Evolutionary conservation across 1,284 basidiomycete species (phyloP).

Genomic region (Boletus semigastroideus): DNA sequence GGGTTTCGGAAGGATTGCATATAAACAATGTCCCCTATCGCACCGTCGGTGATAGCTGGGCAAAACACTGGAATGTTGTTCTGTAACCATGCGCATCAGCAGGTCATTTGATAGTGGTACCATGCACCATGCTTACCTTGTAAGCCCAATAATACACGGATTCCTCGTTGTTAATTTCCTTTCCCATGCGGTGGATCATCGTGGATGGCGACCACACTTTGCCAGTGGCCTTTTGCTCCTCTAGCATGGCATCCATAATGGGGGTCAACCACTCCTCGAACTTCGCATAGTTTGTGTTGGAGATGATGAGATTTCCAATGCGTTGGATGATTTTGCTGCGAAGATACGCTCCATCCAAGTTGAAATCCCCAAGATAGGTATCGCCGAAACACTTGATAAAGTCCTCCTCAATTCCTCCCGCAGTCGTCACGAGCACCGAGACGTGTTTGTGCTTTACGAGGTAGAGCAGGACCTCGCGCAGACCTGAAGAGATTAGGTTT

Average conservation of each 20-base stretch:
- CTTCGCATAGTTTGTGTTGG: constrained; percentile 98
- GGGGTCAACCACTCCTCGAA: constrained; percentile 99
- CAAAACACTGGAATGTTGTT: neutral
- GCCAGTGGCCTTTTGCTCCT: constrained; percentile 77
- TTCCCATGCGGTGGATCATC: neutral
- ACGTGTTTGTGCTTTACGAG: constrained; percentile 94
- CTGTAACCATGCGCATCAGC: neutral
- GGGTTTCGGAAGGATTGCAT: constrained; percentile 1
- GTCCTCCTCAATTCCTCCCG: constrained; percentile 98
- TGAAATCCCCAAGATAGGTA: constrained; percentile 93
- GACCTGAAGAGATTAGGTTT: constrained; percentile 81
- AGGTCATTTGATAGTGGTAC: neutral
- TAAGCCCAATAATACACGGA: constrained; percentile 1
- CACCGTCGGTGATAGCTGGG: neutral
- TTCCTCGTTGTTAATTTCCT: neutral
- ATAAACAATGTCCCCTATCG: neutral
- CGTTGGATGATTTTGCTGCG: constrained; percentile 90
- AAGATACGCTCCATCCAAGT: constrained; percentile 86
- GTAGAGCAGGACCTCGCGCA: constrained; percentile 90
- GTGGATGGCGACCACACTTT: constrained; percentile 89
- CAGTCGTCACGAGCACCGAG: constrained; percentile 90
- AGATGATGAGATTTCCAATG: constrained; percentile 94
- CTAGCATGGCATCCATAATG: constrained; percentile 88
- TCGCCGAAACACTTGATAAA: constrained; percentile 97
- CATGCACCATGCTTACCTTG: neutral